Conservation (phyloP, 2,329 filamentous ascomycete species). For the Mycogone perniciosa region DNA sequence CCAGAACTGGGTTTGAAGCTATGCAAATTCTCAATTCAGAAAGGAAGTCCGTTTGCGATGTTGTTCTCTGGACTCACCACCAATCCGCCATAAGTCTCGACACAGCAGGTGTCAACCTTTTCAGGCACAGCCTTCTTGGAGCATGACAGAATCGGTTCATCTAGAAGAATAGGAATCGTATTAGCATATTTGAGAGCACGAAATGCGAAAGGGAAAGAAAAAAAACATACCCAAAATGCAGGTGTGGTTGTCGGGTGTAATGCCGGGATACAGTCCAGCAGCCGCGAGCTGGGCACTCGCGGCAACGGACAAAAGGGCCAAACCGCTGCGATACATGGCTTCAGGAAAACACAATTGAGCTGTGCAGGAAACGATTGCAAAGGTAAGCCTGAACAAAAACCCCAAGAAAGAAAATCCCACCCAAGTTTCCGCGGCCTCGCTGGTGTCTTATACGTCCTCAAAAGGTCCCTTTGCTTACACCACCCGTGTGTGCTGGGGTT, state of each 20-base stretch:
- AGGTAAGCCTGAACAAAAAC: background rate
- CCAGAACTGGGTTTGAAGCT: conserved; percentile 59
- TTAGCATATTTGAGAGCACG: background rate
- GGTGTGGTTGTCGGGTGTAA: conserved; percentile 49
- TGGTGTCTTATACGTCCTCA: no score
- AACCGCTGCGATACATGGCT: conserved; percentile 21
- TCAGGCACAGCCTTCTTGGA: conserved; percentile 36
- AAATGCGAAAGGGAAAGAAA: background rate
- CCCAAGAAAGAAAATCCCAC: background rate
- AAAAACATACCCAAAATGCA: conserved; percentile 40
- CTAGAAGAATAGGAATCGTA: background rate
- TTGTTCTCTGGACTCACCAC: conserved; percentile 29
- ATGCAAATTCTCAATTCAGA: background rate
- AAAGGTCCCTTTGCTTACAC: no score
- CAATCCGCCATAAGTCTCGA: conserved; percentile 58
- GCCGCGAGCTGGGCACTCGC: conserved; percentile 25
- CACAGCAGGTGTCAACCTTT: conserved; percentile 55
- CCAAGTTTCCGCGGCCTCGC: no score
- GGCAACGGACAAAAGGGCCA: conserved; percentile 19
- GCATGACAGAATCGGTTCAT: conserved; percentile 39
- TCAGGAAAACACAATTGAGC: background rate
- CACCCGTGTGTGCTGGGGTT: no score
- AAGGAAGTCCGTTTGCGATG: background rate
- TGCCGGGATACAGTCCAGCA: conserved; percentile 36
- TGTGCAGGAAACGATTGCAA: background rate